phyloP scores from a whole-genome alignment of 345 rosid species.

The Excoecaria agallocha region DNA sequence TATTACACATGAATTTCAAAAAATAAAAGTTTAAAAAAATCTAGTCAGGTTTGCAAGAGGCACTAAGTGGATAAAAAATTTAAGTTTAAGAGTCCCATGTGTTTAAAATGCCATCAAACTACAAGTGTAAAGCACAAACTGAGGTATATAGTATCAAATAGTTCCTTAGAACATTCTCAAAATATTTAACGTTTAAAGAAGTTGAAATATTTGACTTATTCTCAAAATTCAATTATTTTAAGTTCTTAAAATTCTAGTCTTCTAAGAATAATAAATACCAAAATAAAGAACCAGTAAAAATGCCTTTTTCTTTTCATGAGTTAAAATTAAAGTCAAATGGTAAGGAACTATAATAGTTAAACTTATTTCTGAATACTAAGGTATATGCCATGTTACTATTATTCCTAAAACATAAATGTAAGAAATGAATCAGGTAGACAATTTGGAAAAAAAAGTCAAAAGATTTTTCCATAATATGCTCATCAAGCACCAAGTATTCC shows the following conservation, averaged over 20 bases:
- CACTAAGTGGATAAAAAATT: not conserved
- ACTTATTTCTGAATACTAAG: not conserved
- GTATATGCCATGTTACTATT: not conserved
- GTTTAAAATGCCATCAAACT: not conserved
- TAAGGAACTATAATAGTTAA: not conserved
- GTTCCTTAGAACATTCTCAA: not conserved
- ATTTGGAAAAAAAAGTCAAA: not conserved
- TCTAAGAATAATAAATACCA: not conserved
- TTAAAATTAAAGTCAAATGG: not conserved
- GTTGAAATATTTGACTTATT: not conserved
- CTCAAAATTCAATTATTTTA: slow-evolving; percentile 2
- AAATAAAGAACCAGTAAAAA: not conserved
- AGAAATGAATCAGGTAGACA: not conserved
- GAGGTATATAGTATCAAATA: not conserved
- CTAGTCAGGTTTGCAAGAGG: not conserved
- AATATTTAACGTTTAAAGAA: not conserved
- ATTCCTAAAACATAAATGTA: not conserved
- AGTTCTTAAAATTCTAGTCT: not conserved
- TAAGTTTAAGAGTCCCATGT: not conserved
- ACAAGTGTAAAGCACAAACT: not conserved
- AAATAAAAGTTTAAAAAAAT: not conserved
- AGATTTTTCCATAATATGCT: not conserved
- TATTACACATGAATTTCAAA: not conserved
- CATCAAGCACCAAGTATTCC: not conserved
- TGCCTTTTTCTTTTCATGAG: not conserved